phyloP scores from a whole-genome alignment of 352 stramenopile genomes.

The Blastocystis sp. region DNA sequence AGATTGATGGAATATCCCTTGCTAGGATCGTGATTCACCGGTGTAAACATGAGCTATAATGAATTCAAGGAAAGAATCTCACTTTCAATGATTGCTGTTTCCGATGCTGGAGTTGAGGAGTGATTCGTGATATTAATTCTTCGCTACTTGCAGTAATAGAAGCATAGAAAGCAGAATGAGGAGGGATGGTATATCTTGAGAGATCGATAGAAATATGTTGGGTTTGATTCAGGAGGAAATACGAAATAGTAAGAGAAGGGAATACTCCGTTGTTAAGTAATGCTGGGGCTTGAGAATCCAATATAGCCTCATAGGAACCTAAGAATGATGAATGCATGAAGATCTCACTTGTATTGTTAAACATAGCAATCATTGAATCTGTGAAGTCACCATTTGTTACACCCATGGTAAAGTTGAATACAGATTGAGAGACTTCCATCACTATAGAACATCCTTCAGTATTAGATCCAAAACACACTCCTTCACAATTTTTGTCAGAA shows the following conservation, averaged over 20 bases:
- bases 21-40: background rate
- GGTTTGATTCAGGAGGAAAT: too few relatives aligned
- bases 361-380: background rate
- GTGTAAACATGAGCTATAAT: background rate
- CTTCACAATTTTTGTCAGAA: conserved; percentile 16
- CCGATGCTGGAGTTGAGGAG: background rate
- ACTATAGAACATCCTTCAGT: background rate
- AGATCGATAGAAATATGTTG: too few relatives aligned
- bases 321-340: too few relatives aligned
- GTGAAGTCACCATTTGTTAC: background rate
- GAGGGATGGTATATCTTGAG: too few relatives aligned
- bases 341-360: too few relatives aligned
- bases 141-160: too few relatives aligned
- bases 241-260: too few relatives aligned
- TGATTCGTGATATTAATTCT: too few relatives aligned
- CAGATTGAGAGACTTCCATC: background rate
- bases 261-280: too few relatives aligned
- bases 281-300: too few relatives aligned
- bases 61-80: background rate
- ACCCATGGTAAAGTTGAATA: background rate
- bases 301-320: too few relatives aligned
- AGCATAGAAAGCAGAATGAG: too few relatives aligned
- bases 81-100: background rate
- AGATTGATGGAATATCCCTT: background rate
- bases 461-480: conserved; percentile 5